Evolutionary conservation across 2,329 filamentous ascomycete species (phyloP).

Genomic region (Apiospora saccharicola): DNA sequence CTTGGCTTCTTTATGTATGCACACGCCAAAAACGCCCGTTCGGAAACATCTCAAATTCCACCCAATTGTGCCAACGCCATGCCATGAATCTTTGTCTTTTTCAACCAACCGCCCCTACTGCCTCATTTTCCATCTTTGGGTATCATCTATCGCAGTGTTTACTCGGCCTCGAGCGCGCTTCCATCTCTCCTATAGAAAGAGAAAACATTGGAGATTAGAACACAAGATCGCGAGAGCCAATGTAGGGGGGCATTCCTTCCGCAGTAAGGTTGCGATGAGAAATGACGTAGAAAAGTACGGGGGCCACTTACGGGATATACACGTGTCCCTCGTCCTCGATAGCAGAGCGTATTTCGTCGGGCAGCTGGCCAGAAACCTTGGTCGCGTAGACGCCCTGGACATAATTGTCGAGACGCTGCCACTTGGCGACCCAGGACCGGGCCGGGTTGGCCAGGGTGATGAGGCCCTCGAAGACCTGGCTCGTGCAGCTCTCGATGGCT

Average conservation of each 20-base stretch:
- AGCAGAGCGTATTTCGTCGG: slow-evolving; percentile 67
- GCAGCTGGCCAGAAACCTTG: slow-evolving; percentile 86
- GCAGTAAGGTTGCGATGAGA: neutral
- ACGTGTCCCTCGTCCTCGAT: slow-evolving; percentile 70
- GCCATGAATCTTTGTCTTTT: slow-evolving; percentile 21
- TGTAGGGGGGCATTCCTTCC: neutral
- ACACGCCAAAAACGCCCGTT: slow-evolving; percentile 21
- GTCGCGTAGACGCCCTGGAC: slow-evolving; percentile 91
- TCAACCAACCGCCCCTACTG: neutral
- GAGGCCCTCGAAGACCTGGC: slow-evolving; percentile 92
- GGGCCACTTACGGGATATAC: slow-evolving; percentile 67
- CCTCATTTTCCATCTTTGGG: neutral
- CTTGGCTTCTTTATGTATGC: slow-evolving; percentile 5
- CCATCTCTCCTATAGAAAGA: slow-evolving; percentile 17
- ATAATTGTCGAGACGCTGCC: slow-evolving; percentile 90
- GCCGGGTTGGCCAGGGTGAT: slow-evolving; percentile 85
- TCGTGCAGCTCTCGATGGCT: slow-evolving; percentile 90
- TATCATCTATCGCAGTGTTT: slow-evolving; percentile 16
- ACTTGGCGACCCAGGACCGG: slow-evolving; percentile 93
- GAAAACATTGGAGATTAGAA: neutral
- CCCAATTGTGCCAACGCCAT: slow-evolving; percentile 21
- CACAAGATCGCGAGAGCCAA: neutral
- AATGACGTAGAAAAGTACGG: slow-evolving; percentile 52
- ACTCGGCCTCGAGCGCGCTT: slow-evolving; percentile 23
- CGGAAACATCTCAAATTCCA: slow-evolving; percentile 2